Conservation (phyloP, 2,329 filamentous ascomycete genomes). For the Leptographium galeiforme region DNA sequence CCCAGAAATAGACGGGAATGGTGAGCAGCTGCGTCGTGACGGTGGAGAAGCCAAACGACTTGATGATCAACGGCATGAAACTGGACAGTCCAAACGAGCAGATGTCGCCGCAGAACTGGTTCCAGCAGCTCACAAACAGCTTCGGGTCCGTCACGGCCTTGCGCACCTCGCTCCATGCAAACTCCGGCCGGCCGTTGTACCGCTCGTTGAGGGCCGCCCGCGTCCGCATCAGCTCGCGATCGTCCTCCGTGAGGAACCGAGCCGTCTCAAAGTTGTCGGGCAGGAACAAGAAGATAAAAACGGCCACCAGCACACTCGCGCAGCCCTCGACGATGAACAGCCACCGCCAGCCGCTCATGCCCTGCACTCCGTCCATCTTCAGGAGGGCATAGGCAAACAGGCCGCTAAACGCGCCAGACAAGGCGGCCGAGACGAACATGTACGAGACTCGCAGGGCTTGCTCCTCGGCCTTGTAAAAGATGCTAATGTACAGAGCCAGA, state of each 20-base stretch:
- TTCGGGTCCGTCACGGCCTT: constrained; percentile 15
- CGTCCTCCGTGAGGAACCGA: constrained; percentile 1
- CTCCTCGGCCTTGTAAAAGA: constrained; percentile 7
- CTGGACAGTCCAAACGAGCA: constrained; percentile 14
- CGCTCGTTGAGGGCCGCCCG: neutral
- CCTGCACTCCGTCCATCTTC: constrained; percentile 1
- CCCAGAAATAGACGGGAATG: constrained; percentile 19
- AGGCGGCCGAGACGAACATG: constrained; percentile 4
- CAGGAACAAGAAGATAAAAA: neutral
- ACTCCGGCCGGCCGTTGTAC: neutral
- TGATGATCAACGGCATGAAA: constrained; percentile 22
- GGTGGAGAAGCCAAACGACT: constrained; percentile 17
- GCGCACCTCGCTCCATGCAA: constrained; percentile 12
- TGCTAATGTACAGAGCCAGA: constrained; percentile 31
- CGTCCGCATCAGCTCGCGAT: neutral
- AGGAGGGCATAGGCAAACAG: constrained; percentile 3
- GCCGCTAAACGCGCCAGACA: constrained; percentile 6
- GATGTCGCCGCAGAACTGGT: constrained; percentile 23
- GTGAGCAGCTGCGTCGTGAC: constrained; percentile 13
- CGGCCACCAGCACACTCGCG: neutral
- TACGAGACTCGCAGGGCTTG: neutral
- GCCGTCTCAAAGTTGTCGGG: constrained; percentile 1
- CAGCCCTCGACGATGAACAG: constrained; percentile 6
- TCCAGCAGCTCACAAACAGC: constrained; percentile 16
- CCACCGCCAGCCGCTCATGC: constrained; percentile 6